Conservation (phyloP, 306 rosid species). For the Fagus sylvatica region DNA sequence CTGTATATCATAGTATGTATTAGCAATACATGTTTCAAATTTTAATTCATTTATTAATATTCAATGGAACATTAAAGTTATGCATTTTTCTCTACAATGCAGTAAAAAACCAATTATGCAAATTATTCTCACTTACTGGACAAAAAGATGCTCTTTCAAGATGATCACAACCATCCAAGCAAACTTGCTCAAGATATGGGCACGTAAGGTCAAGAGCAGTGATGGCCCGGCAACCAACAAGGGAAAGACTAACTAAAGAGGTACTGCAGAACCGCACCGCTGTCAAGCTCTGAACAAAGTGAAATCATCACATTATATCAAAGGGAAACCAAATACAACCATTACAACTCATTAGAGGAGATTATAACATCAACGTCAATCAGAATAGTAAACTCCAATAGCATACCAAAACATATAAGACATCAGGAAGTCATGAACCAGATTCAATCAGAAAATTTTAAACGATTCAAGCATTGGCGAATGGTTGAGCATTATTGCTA, state of each 20-base stretch:
- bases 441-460: not conserved
- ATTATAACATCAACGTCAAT: not conserved
- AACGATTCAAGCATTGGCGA: not conserved
- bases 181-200: constrained; percentile 81
- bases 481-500: not conserved
- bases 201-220: constrained; percentile 79
- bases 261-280: constrained; percentile 76
- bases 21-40: not conserved
- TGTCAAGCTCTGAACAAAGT: constrained; percentile 70
- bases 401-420: not conserved
- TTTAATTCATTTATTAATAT: not conserved
- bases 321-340: not conserved
- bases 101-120: constrained; percentile 1
- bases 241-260: constrained; percentile 79
- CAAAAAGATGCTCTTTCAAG: constrained; percentile 82
- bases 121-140: constrained; percentile 65
- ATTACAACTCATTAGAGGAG: not conserved
- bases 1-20: not conserved
- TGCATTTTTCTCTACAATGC: not conserved
- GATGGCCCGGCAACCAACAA: constrained; percentile 87
- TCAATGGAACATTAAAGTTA: not conserved
- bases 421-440: not conserved
- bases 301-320: constrained; percentile 28
- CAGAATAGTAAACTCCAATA: not conserved
- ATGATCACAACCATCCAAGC: constrained; percentile 96